Conservation (phyloP, 495 filamentous ascomycete species). For the Xylona heveae region DNA sequence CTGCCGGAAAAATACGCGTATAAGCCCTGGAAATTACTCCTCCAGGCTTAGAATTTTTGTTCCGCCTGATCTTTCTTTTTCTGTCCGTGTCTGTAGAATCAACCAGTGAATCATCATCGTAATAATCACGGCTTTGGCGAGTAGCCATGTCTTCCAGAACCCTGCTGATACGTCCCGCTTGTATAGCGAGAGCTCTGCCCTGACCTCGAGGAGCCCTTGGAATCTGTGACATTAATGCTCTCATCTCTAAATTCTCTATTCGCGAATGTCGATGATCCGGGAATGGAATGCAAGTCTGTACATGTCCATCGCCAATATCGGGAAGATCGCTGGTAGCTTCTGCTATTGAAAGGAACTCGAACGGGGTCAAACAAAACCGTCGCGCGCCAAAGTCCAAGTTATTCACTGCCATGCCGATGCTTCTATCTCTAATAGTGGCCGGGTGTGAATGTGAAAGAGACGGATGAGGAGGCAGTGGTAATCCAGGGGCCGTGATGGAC, state of each 20-base stretch:
- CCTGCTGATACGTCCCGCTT: conserved; percentile 12
- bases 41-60: conserved; percentile 2
- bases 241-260: conserved; percentile 6
- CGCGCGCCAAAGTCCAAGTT: conserved; percentile 33
- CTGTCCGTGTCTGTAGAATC: conserved; percentile 8
- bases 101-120: conserved; percentile 15
- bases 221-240: conserved; percentile 16
- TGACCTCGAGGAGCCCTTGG: conserved; percentile 12
- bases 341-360: conserved; percentile 24
- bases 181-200: conserved; percentile 12
- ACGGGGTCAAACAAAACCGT: conserved; percentile 28
- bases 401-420: conserved; percentile 37
- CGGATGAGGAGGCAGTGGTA: conserved; percentile 29
- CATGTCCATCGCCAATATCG: conserved; percentile 28
- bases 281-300: conserved; percentile 28
- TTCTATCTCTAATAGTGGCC: conserved; percentile 7
- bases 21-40: conserved; percentile 19
- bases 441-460: conserved; percentile 39
- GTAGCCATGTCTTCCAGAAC: conserved; percentile 17
- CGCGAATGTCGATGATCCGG: conserved; percentile 38
- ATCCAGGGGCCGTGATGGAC: conserved; percentile 37
- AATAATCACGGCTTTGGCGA: too few species aligned
- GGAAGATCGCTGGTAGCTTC: conserved; percentile 38
- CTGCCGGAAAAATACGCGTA: conserved; percentile 25
- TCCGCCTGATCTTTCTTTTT: conserved; percentile 5